These are phyloP conservation scores for Wickerhamiella dianesei DNA, from an alignment of 805 yeast species.

Conservation along the genomic window DNA sequence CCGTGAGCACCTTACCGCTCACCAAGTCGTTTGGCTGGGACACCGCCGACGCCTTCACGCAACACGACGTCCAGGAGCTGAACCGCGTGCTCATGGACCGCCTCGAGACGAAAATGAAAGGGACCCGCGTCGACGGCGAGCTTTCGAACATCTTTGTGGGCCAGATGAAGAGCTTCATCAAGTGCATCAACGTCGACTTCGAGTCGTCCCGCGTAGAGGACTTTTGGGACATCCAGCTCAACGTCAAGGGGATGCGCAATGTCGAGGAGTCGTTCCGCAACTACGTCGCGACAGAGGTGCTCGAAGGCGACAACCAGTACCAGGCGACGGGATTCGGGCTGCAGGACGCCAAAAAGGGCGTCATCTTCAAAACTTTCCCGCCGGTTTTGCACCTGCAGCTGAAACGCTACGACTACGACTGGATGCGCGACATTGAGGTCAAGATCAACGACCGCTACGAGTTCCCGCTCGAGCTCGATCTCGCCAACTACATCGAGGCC, in stretches of 20 bases:
- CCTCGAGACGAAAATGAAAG: slow-evolving; percentile 81
- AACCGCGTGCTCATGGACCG: slow-evolving; percentile 92
- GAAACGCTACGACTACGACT: slow-evolving; percentile 90
- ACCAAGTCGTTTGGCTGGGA: slow-evolving; percentile 97
- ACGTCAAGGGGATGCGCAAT: slow-evolving; percentile 69
- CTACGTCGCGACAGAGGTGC: slow-evolving; percentile 75
- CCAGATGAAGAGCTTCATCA: slow-evolving; percentile 86
- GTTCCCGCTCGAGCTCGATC: slow-evolving; percentile 70
- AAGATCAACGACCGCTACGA: slow-evolving; percentile 89
- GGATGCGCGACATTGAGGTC: slow-evolving; percentile 71
- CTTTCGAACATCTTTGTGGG: slow-evolving; percentile 84
- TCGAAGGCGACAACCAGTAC: slow-evolving; percentile 91
- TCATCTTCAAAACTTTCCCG: slow-evolving; percentile 79
- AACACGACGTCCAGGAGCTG: slow-evolving; percentile 95
- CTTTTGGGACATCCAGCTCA: slow-evolving; percentile 95
- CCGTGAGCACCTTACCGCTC: slow-evolving; percentile 74
- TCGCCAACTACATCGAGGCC: slow-evolving; percentile 58
- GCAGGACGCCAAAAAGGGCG: slow-evolving; percentile 96
- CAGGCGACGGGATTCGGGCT: slow-evolving; percentile 81
- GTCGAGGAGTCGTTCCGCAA: slow-evolving; percentile 67
- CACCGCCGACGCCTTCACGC: slow-evolving; percentile 85
- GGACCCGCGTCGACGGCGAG: slow-evolving; percentile 62
- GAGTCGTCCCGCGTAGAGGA: slow-evolving; percentile 88
- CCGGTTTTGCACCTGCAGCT: slow-evolving; percentile 86
- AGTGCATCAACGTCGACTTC: slow-evolving; percentile 84